Evolutionary conservation across 164 flowering plant species (phyloP).

Genomic region (Dillenia turbinata): DNA sequence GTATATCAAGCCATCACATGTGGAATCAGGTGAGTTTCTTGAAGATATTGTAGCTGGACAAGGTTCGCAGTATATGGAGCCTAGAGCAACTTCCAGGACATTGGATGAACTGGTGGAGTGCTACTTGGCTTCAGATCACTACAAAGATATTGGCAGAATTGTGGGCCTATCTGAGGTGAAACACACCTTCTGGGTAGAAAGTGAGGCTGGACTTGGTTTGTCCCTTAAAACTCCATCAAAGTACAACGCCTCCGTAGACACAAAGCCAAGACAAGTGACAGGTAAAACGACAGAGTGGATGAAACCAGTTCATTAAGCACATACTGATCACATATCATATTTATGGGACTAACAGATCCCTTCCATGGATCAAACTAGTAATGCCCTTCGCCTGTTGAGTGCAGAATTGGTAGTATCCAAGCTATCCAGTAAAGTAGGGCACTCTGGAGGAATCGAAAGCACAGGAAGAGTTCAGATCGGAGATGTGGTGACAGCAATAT

Average conservation of each 20-base stretch:
- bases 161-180: conserved; percentile 12
- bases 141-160: conserved; percentile 29
- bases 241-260: conserved; percentile 10
- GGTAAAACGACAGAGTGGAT: conserved; percentile 6
- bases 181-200: conserved; percentile 25
- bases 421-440: conserved; percentile 22
- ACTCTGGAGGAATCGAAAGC: conserved; percentile 28
- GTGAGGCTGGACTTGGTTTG: conserved; percentile 28
- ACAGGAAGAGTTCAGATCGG: conserved; percentile 27
- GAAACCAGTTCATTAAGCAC: no score
- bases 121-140: conserved; percentile 23
- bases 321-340: no score
- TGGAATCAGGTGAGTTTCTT: conserved; percentile 22
- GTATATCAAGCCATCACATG: conserved; percentile 20
- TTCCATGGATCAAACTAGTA: neutral
- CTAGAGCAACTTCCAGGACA: conserved; percentile 15
- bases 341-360: neutral
- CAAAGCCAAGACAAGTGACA: conserved; percentile 15
- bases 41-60: conserved; percentile 21
- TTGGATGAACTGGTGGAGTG: conserved; percentile 16
- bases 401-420: conserved; percentile 26
- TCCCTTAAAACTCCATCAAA: conserved; percentile 21
- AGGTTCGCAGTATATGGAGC: conserved; percentile 16
- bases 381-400: neutral
- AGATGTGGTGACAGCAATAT: conserved; percentile 24